Evolutionary conservation across 768 basidiomycete species (phyloP).

Genomic region (Pleurotus giganteus): DNA sequence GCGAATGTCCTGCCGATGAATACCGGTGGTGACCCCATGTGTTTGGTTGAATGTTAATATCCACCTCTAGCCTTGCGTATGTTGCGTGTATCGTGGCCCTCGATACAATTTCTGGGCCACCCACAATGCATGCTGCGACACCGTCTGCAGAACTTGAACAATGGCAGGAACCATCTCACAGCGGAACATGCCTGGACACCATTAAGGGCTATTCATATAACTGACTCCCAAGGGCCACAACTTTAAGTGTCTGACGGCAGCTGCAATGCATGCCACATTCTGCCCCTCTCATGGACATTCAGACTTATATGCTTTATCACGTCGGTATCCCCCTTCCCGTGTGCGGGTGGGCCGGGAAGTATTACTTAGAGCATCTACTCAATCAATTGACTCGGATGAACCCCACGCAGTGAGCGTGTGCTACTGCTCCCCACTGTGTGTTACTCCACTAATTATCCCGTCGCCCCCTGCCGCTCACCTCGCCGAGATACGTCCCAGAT

Average conservation of each 20-base stretch:
- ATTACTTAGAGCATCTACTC: no score
- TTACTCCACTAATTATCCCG: no score
- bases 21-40: neutral
- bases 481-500: no score
- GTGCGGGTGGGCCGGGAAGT: no score
- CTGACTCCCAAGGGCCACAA: neutral
- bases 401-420: no score
- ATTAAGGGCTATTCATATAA: neutral
- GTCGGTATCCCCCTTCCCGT: no score
- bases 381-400: no score
- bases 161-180: constrained; percentile 5
- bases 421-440: no score
- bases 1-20: neutral
- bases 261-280: neutral
- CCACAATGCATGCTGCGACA: neutral
- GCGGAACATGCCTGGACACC: neutral
- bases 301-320: no score
- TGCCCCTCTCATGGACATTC: no score
- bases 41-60: neutral
- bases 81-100: neutral
- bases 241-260: neutral
- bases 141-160: no score
- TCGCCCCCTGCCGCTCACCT: no score
- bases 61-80: constrained; percentile 1
- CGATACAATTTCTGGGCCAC: neutral